Evolutionary conservation across 1,139 yeast species (phyloP), one percentile per base, ranked within the genome.

Genomic region (Lizanozyma gosingica): DNA sequence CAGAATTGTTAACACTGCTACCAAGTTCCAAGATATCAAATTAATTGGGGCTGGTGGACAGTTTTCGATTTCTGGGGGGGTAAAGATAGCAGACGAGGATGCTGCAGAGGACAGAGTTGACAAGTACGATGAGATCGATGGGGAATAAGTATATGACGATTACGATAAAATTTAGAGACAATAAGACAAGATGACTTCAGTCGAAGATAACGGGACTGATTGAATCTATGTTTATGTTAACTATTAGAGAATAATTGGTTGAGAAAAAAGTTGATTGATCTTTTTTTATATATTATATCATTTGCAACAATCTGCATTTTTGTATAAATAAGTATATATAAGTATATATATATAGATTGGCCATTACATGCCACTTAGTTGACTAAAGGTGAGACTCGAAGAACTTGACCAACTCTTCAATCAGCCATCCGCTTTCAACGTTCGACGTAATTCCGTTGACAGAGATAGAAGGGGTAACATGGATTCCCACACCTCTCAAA

Each of bases 31-130:
- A 43, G 76, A 81, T 47, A 86, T 92, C 54, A 55, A 67, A 35
- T 50, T 78, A 42, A 76, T 84, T 46, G 92, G 94, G 17, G 94
- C 94, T 37, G 98, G 99, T 45, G 98, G 97, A 15, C 98, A 94
- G 62, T 92, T 87, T 54, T 82, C 94, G 40, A 82, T 88, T 3
- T 75, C 92, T 56, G 96, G 88, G 35, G 97, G 97, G 40, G 60
- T 73, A 2, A 76, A 76, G 50, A 65, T 85, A 39, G 68, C 69
- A 17, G 83, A 79, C 39, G 85, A 82, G 53, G 81, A 73, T 37
- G 62, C 68, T 29, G 73, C 62, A 1, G 87, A 81, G 48, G 76
- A 76, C 43, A 75, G 92, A 59, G 51, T 65, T 36, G 80, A 75
- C 33, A 71, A 69, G 46, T 70, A 68, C 47, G 74, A 69, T 39